phyloP scores from a whole-genome alignment of 179 eudicot genomes.

The Silene noctiflora region DNA sequence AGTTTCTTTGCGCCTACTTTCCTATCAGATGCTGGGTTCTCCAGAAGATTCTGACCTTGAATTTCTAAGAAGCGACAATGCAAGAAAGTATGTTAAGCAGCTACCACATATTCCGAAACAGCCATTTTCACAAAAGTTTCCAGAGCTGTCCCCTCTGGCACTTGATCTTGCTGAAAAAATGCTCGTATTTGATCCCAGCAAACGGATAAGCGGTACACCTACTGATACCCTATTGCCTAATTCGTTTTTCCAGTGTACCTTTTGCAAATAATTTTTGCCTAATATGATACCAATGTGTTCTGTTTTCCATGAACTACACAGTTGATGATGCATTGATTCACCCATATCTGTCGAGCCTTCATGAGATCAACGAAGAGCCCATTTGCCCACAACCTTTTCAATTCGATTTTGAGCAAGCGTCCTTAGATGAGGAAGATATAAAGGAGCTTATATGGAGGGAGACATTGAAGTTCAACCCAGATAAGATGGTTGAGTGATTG shows the following conservation, averaged over 20 bases:
- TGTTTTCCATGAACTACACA: conserved; percentile 19
- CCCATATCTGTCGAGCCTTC: conserved; percentile 79
- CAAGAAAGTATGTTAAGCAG: conserved; percentile 73
- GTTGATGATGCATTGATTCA: conserved; percentile 94
- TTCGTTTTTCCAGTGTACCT: neutral
- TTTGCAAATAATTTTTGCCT: neutral
- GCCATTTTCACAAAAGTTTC: conserved; percentile 61
- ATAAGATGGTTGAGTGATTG: conserved; percentile 31
- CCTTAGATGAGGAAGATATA: conserved; percentile 77
- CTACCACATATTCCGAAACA: conserved; percentile 54
- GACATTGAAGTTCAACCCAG: conserved; percentile 63
- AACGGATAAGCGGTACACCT: conserved; percentile 79
- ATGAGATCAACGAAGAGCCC: conserved; percentile 96
- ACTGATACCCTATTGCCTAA: neutral
- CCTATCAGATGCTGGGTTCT: conserved; percentile 67
- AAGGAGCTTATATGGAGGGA: conserved; percentile 85
- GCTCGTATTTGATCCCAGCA: conserved; percentile 87
- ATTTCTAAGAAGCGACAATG: conserved; percentile 78
- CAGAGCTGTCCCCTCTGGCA: conserved; percentile 60
- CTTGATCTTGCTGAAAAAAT: conserved; percentile 86
- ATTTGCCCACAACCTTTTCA: conserved; percentile 63
- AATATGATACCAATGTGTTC: neutral
- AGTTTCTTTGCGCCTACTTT: neutral
- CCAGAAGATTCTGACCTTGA: conserved; percentile 85
- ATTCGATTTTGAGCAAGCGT: conserved; percentile 81